phyloP scores from a whole-genome alignment of 1,284 basidiomycete species.

The Marasmius sp. region DNA sequence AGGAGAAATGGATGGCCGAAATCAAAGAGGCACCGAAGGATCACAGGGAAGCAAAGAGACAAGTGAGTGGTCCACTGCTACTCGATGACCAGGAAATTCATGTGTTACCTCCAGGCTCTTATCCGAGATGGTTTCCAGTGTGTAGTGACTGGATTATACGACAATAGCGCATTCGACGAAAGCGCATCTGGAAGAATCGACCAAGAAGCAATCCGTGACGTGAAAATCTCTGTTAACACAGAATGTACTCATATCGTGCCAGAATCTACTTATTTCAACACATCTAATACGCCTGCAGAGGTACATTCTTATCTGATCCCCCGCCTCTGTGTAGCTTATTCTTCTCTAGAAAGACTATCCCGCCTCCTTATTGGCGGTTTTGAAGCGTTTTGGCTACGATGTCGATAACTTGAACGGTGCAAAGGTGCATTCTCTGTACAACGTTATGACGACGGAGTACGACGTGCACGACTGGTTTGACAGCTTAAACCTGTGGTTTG shows the following conservation, averaged over 20 bases:
- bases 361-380: slow-evolving; percentile 6
- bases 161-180: slow-evolving; percentile 7
- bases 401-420: slow-evolving; percentile 21
- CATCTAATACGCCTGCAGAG: neutral
- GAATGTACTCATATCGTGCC: slow-evolving; percentile 4
- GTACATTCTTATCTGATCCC: neutral
- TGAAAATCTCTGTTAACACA: too few species aligned
- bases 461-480: slow-evolving; percentile 23
- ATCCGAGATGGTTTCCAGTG: slow-evolving; percentile 28
- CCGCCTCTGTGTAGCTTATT: neutral
- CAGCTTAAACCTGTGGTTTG: slow-evolving; percentile 27
- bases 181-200: neutral
- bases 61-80: neutral
- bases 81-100: neutral
- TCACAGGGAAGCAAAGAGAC: slow-evolving; percentile 2
- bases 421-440: slow-evolving; percentile 28
- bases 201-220: neutral
- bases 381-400: slow-evolving; percentile 9
- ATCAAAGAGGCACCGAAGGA: slow-evolving; percentile 1
- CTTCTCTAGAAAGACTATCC: slow-evolving; percentile 7
- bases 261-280: neutral
- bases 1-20: neutral
- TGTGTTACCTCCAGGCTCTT: slow-evolving; percentile 20
- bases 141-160: slow-evolving; percentile 23
- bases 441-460: slow-evolving; percentile 27